Evolutionary conservation across 208 protist genomes (phyloP).

Genomic region (Trypanosoma theileri): DNA sequence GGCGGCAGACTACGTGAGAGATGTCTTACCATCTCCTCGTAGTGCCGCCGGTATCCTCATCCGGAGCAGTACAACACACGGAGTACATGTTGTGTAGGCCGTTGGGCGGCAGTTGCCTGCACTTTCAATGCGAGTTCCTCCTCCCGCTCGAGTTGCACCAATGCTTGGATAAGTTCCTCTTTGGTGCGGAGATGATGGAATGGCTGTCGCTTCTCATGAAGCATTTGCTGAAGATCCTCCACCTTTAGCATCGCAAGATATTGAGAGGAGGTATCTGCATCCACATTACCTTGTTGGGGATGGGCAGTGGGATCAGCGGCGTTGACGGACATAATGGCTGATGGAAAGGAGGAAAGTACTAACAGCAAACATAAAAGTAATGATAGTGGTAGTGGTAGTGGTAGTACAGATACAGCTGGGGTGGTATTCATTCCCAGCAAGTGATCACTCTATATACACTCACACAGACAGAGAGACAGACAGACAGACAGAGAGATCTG

Average conservation of each 20-base stretch:
- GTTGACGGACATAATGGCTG: too few relatives aligned
- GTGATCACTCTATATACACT: too few relatives aligned
- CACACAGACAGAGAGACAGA: too few relatives aligned
- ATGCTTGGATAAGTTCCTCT: slow-evolving; percentile 38
- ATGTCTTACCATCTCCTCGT: slow-evolving; percentile 54
- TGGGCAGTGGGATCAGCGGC: too few relatives aligned
- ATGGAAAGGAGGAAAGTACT: too few relatives aligned
- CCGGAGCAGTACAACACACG: slow-evolving; percentile 69
- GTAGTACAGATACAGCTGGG: not conserved
- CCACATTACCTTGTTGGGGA: not conserved
- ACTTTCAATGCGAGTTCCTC: slow-evolving; percentile 38
- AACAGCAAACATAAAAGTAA: not conserved
- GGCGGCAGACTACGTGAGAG: slow-evolving; percentile 35
- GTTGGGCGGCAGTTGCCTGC: slow-evolving; percentile 24
- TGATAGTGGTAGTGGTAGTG: slow-evolving; percentile 3
- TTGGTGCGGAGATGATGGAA: slow-evolving; percentile 26
- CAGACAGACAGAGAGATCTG: too few relatives aligned
- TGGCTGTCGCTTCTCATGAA: slow-evolving; percentile 42
- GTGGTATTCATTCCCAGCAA: not conserved
- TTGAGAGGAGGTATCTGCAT: slow-evolving; percentile 18
- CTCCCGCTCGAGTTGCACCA: slow-evolving; percentile 38
- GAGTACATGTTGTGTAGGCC: slow-evolving; percentile 10
- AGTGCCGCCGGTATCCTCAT: slow-evolving; percentile 82
- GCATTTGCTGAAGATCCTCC: slow-evolving; percentile 51
- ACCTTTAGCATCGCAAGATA: slow-evolving; percentile 53